Base-by-base conservation (phyloP, 495 filamentous ascomycete species). In the Annulohypoxylon bovei region DNA sequence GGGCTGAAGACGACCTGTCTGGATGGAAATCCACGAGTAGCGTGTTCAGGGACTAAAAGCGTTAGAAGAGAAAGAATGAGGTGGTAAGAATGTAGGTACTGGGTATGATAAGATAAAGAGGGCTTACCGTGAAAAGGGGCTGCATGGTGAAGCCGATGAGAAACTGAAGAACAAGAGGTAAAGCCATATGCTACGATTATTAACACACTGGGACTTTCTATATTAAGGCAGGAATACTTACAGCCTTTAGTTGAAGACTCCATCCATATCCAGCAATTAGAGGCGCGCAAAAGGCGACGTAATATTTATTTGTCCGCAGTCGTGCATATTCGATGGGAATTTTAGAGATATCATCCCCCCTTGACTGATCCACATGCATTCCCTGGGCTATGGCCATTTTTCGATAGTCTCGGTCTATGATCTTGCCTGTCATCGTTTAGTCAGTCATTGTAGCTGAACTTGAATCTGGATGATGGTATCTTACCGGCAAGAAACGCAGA, bases 401-500 rank as follows among this genome's bases (percentile, higher is more conserved):
- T 12, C 35, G 54, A 16, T 57, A 57, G 11, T 57, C 54, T 22
- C 33, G 16, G 22, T 57, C 54, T 57, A 57, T 42, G 3, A 42
- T 27, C 23, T 42, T 57, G 33, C 54, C 54, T 57, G 12, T 57
- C 11, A 55, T 27, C 20, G 23, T 27, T 57, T 57, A 57, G 33
- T 28, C 20, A 25, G 3, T 4, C 2, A 42, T 6, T 40, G 6
- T 57, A 8, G 18, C 2, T 23, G 18, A 4, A 46, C 8, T 46
- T 9, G 1, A 1, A 23, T 9, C 4, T 0, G 16, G 5, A 23
- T 2, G 16, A 11, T 4, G 22, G 11, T 20, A 4, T 6, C 25
- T 57, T 57, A 57, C 54, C 54, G n/a, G 54, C 54, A 12, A 57
- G 1, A 42, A 57, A 57, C 7, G 54, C 35, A 1, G 54, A 42